A percentile compares a stretch with the other conserved stretches of the same genome.
Conservation (phyloP, 345 rosid species). For the Syzygium aromaticum region DNA sequence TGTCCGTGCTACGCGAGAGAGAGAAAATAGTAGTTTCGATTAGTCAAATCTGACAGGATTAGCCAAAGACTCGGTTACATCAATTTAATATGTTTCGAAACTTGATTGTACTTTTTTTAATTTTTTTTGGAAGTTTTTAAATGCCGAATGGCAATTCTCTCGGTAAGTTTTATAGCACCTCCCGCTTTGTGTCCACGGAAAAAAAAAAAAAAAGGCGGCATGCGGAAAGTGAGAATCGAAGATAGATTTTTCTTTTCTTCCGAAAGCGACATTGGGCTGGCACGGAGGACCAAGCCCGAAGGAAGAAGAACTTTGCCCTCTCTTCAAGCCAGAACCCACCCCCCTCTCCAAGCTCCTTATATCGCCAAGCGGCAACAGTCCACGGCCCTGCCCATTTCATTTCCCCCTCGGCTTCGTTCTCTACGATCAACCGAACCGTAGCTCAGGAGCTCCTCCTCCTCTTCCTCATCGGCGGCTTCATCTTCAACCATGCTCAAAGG, state of each 20-base stretch:
- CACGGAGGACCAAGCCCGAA: neutral
- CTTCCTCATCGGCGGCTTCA: neutral
- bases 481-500: slow-evolving; percentile 54
- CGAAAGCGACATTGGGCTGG: too few relatives aligned
- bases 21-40: fast-evolving
- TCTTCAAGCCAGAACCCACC: slow-evolving; percentile 35
- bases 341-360: neutral
- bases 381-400: neutral
- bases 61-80: too few relatives aligned
- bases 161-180: too few relatives aligned
- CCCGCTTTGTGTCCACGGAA: too few relatives aligned
- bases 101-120: too few relatives aligned
- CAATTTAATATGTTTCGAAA: too few relatives aligned
- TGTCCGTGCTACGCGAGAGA: neutral
- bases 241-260: too few relatives aligned
- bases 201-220: too few relatives aligned
- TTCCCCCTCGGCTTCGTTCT: neutral
- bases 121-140: too few relatives aligned
- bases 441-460: neutral
- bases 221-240: too few relatives aligned
- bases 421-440: neutral
- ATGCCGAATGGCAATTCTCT: too few relatives aligned
- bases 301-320: slow-evolving; percentile 22
- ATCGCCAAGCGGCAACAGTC: neutral
- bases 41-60: fast-evolving